Evolutionary conservation across 202 grass and related monocot species (phyloP).

Genomic region (Setaria viridis): DNA sequence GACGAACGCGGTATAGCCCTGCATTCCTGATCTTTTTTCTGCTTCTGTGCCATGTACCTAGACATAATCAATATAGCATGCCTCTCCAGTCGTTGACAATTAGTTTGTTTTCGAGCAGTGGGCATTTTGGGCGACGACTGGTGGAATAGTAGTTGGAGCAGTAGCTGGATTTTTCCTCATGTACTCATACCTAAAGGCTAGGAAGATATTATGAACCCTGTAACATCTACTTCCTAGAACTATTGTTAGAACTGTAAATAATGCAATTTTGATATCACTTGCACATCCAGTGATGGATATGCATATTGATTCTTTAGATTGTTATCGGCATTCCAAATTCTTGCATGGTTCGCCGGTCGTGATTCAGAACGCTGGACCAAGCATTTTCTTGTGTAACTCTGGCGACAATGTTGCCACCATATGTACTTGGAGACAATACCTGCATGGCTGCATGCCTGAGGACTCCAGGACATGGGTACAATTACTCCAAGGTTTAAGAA

Average conservation of each 20-base stretch:
- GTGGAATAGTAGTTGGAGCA: slow-evolving; percentile 88
- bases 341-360: slow-evolving; percentile 17
- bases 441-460: no score
- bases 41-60: slow-evolving; percentile 27
- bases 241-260: slow-evolving; percentile 54
- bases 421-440: neutral
- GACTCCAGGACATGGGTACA: neutral
- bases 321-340: neutral
- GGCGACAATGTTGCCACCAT: neutral
- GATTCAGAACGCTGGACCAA: neutral
- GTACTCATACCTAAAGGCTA: slow-evolving; percentile 77
- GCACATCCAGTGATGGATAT: neutral
- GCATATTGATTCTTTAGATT: slow-evolving; percentile 13
- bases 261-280: slow-evolving; percentile 41
- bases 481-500: neutral
- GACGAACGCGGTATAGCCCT: slow-evolving; percentile 69
- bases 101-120: slow-evolving; percentile 71
- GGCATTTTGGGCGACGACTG: slow-evolving; percentile 90
- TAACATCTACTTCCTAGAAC: neutral
- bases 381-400: neutral
- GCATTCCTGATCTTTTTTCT: slow-evolving; percentile 28
- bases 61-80: slow-evolving; percentile 12
- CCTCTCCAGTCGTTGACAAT: slow-evolving; percentile 27
- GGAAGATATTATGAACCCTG: slow-evolving; percentile 73
- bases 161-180: slow-evolving; percentile 79